Base-by-base conservation (phyloP, 352 stramenopile genomes). In the Peronospora belbahrii region DNA sequence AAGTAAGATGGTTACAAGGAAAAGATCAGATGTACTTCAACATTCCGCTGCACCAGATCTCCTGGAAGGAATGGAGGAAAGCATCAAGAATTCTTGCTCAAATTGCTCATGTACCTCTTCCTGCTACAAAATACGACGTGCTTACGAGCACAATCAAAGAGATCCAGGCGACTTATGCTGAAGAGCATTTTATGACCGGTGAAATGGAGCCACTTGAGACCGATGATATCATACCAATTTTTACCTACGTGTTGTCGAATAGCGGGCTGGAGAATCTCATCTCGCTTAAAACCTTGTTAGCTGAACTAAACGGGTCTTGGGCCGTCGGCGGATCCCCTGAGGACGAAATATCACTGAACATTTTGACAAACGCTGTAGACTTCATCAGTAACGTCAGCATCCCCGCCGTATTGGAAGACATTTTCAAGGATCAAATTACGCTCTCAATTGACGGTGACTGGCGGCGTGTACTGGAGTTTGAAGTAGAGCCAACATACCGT, bases 21-120 rank as follows among this genome's bases (percentile, higher is more conserved):
- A 94, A 94, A 64, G 81, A 94, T 46, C 83, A 94, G 25, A 85
- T 78, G 44, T 92, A 91, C 46, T 94, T 88, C 51, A 89, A 92
- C 40, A 94, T 94, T 23, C 80, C 83, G 2, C 22, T 85, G 44
- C 62, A 88, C 19, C 80, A 92, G 22, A 61, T 88, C 6, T 94
- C 83, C 35, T 86, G 70, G 68, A 91, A 88, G 18, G 79, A 92
- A 42, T 94, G 83, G 83, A 67, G 83, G 1, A 74, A 76, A 27
- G 69, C 83, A 5, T 91, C 74, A 1, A 65, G 74, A 31, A 70
- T 89, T 32, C 59, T 94, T 9, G 70, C 74, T 0, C 72, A 88
- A 56, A 70, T 86, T 27, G 64, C 61, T 0, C 46, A 63, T 18
- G 60, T 76, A 0, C 40, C 64, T 6, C 52, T 88, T 7, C 83